A percentile compares a stretch with the other conserved stretches of the same genome.
phyloP scores from a whole-genome alignment of 257 asterid genomes.

The Voacanga thouarsii region DNA sequence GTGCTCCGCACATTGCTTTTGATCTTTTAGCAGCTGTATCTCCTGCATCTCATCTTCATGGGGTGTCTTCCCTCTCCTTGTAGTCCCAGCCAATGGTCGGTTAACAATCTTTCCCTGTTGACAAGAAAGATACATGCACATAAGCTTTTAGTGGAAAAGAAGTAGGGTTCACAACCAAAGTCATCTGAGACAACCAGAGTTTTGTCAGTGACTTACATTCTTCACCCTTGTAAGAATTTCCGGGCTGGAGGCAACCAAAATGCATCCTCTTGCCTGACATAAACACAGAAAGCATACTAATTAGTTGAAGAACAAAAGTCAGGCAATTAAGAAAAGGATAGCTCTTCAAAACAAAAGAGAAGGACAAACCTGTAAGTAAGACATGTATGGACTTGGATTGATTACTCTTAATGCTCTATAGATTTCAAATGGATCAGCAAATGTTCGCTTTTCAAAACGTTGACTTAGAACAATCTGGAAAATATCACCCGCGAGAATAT shows the following conservation, averaged over 20 bases:
- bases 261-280: slow-evolving; percentile 75
- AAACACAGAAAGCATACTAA: slow-evolving; percentile 12
- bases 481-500: slow-evolving; percentile 79
- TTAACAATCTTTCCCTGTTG: slow-evolving; percentile 59
- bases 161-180: not conserved
- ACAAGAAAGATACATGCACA: slow-evolving; percentile 9
- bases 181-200: slow-evolving; percentile 6
- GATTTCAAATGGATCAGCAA: slow-evolving; percentile 90
- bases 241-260: slow-evolving; percentile 90
- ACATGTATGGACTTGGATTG: slow-evolving; percentile 95
- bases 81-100: slow-evolving; percentile 90
- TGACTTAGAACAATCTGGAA: slow-evolving; percentile 86
- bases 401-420: slow-evolving; percentile 86
- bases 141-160: not conserved
- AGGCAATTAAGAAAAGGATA: slow-evolving; percentile 7
- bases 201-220: slow-evolving; percentile 44
- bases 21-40: slow-evolving; percentile 53
- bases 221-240: slow-evolving; percentile 70
- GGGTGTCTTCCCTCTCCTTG: slow-evolving; percentile 62
- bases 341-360: slow-evolving; percentile 4
- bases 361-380: slow-evolving; percentile 65
- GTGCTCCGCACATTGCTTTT: slow-evolving; percentile 83
- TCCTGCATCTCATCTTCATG: slow-evolving; percentile 66
- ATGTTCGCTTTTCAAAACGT: slow-evolving; percentile 80
- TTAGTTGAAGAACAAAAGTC: slow-evolving; percentile 13